Percentiles rank a stretch among this genome's conserved stretches.
These are phyloP conservation scores for Russula olivacea DNA, from an alignment of 768 basidiomycete genomes.

Conservation along the genomic window DNA sequence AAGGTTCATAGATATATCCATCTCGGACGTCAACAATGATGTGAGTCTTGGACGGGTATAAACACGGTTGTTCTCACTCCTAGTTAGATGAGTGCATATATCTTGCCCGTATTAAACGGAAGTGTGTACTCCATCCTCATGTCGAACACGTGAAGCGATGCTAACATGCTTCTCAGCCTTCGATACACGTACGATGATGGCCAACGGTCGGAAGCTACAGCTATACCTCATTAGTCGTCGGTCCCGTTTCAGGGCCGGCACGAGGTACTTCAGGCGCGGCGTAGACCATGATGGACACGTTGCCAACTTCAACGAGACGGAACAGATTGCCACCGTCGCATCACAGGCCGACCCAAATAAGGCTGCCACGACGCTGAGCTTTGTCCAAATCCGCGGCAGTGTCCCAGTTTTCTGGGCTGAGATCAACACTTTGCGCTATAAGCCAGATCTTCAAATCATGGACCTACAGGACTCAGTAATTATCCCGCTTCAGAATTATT, in stretches of 20 bases:
- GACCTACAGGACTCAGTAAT: slow-evolving; percentile 79
- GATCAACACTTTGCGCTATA: slow-evolving; percentile 90
- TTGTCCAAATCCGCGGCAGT: slow-evolving; percentile 91
- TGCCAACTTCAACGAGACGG: slow-evolving; percentile 98
- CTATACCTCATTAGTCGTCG: slow-evolving; percentile 89
- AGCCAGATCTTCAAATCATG: slow-evolving; percentile 96
- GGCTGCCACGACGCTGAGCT: slow-evolving; percentile 64
- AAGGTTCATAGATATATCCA: slow-evolving; percentile 53
- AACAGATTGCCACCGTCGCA: slow-evolving; percentile 84
- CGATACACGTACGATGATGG: slow-evolving; percentile 66
- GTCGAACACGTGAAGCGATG: neutral
- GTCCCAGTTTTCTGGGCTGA: slow-evolving; percentile 96
- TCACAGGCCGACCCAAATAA: slow-evolving; percentile 44
- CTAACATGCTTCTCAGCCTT: slow-evolving; percentile 51
- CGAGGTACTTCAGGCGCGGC: slow-evolving; percentile 94
- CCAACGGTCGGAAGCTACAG: slow-evolving; percentile 75
- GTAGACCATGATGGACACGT: slow-evolving; percentile 85
- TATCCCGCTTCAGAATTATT: slow-evolving; percentile 1
- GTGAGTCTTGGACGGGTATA: slow-evolving; percentile 40
- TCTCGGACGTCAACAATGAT: slow-evolving; percentile 51
- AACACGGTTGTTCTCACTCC: slow-evolving; percentile 18
- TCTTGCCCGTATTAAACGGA: slow-evolving; percentile 91
- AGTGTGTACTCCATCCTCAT: slow-evolving; percentile 50
- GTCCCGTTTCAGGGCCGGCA: slow-evolving; percentile 90
- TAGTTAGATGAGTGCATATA: slow-evolving; percentile 73